A percentile compares a stretch with the other conserved stretches of the same genome.
Conservation (phyloP, 225 moss, liverwort and hornwort genomes). For the Polytrichum commune region DNA sequence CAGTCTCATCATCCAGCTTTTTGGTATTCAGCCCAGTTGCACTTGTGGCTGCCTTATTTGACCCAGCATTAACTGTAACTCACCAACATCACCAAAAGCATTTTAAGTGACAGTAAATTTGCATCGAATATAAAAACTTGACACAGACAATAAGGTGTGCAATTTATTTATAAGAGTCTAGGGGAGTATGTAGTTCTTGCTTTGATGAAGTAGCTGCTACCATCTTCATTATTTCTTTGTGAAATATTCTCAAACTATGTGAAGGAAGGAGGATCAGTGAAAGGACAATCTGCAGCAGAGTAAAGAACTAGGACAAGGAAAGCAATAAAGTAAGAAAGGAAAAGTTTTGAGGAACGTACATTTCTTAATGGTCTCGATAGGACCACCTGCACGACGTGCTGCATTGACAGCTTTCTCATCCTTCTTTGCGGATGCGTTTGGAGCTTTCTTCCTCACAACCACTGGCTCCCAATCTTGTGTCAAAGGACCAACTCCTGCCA, state of each 20-base stretch:
- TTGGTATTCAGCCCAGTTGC: constrained; percentile 67
- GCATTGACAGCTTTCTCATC: constrained; percentile 69
- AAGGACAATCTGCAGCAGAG: too few species aligned
- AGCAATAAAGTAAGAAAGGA: too few species aligned
- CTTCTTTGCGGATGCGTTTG: constrained; percentile 56
- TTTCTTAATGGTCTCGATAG: constrained; percentile 61
- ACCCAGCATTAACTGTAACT: constrained; percentile 60
- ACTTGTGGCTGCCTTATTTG: constrained; percentile 62
- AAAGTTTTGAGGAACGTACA: constrained; percentile 7
- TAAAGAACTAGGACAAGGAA: too few species aligned
- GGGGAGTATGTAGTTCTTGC: too few species aligned
- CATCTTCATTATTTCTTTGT: too few species aligned
- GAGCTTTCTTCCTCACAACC: constrained; percentile 61
- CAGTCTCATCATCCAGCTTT: constrained; percentile 78
- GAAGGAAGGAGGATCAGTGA: too few species aligned
- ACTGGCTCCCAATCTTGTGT: constrained; percentile 70
- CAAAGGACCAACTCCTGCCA: constrained; percentile 44
- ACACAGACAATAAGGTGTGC: too few species aligned
- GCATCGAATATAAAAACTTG: too few species aligned
- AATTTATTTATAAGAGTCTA: too few species aligned
- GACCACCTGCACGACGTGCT: constrained; percentile 57
- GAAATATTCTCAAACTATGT: too few species aligned
- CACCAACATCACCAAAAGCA: neutral
- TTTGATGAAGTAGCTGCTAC: too few species aligned
- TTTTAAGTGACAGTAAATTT: neutral